phyloP scores from a whole-genome alignment of 306 rosid species.

The Cucumis sativus region DNA sequence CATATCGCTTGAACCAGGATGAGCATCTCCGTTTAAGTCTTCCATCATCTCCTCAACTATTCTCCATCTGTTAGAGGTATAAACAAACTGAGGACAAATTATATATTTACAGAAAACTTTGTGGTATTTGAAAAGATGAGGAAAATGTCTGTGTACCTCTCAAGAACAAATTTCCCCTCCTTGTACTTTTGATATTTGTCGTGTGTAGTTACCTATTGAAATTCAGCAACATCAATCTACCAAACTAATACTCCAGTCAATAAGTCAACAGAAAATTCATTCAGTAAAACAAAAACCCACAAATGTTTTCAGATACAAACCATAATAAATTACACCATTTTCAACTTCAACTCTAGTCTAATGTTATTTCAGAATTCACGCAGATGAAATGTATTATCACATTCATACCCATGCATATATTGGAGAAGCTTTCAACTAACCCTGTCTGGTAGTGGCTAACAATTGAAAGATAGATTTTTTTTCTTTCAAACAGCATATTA shows the following conservation, averaged over 20 bases:
- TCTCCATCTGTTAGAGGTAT: constrained; percentile 37
- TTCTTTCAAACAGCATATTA: not conserved
- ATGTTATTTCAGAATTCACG: not conserved
- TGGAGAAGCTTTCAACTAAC: not conserved
- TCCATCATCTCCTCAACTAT: constrained; percentile 42
- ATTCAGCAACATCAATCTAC: not conserved
- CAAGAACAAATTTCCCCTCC: constrained; percentile 84
- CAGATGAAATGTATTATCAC: not conserved
- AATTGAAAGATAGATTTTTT: not conserved
- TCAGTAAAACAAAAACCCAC: not conserved
- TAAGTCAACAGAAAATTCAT: not conserved
- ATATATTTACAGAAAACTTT: not conserved
- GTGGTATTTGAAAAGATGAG: not conserved
- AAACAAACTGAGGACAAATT: not conserved
- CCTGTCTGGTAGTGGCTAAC: not conserved
- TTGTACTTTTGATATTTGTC: constrained; percentile 58
- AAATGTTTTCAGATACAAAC: not conserved
- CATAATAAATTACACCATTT: not conserved
- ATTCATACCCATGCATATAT: not conserved
- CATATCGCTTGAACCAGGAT: constrained; percentile 49
- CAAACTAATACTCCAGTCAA: not conserved
- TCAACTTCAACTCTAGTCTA: not conserved
- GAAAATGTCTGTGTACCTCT: constrained; percentile 31
- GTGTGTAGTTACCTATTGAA: constrained; percentile 52
- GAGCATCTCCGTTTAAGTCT: constrained; percentile 46